Evolutionary conservation across 225 moss, liverwort and hornwort species (phyloP).

Genomic region (Straminergon stramineum): DNA sequence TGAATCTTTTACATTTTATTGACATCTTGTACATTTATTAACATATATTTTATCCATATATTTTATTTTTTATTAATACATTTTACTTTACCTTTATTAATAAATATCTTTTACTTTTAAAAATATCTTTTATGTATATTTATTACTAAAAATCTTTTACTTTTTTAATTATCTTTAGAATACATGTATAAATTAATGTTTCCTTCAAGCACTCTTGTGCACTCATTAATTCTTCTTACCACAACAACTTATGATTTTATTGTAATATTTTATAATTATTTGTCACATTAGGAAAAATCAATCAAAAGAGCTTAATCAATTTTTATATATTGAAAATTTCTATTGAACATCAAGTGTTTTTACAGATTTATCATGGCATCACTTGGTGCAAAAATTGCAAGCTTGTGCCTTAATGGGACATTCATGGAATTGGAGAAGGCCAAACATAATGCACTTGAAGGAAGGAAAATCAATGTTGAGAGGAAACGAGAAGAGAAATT

Average conservation of each 20-base stretch:
- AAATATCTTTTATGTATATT: not conserved
- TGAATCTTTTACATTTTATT: no score
- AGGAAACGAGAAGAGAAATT: not conserved
- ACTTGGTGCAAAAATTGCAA: not conserved
- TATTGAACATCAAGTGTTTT: no score
- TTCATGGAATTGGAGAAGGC: not conserved
- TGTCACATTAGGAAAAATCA: not conserved
- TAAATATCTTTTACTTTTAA: not conserved
- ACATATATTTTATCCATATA: not conserved
- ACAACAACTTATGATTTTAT: not conserved
- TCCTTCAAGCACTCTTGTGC: no score
- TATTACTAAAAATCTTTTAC: not conserved
- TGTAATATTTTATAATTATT: not conserved
- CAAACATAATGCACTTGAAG: not conserved
- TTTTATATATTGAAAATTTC: not conserved
- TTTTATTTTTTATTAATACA: not conserved
- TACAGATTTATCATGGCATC: not conserved
- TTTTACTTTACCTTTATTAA: not conserved
- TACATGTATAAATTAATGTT: not conserved
- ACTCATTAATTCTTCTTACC: not conserved
- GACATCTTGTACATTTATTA: no score
- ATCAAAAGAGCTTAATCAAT: accelerated
- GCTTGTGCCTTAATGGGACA: not conserved
- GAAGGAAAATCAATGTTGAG: not conserved
- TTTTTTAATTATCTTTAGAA: not conserved